Conservation (phyloP, 768 basidiomycete species). For the Pleurotus giganteus region DNA sequence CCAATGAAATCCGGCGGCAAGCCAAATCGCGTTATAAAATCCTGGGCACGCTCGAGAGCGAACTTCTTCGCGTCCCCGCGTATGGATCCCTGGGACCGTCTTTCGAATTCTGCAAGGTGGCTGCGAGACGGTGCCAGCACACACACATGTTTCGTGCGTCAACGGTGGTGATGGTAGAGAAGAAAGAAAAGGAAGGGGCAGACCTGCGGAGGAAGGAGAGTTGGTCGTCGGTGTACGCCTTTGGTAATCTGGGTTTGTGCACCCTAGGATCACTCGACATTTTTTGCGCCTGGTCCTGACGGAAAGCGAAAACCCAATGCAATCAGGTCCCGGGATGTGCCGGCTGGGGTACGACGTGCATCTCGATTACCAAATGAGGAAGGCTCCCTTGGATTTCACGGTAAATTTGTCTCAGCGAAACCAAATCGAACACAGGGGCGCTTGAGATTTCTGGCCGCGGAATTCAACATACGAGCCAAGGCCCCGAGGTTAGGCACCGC, state of each 20-base stretch:
- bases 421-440: neutral
- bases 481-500: neutral
- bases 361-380: constrained; percentile 8
- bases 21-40: constrained; percentile 59
- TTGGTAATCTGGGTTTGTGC: constrained; percentile 63
- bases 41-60: constrained; percentile 58
- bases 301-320: constrained; percentile 9
- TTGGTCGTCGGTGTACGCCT: constrained; percentile 64
- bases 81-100: constrained; percentile 54
- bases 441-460: neutral
- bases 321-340: constrained; percentile 10
- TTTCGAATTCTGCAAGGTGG: constrained; percentile 55
- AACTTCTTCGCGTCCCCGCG: constrained; percentile 72
- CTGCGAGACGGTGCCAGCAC: constrained; percentile 22
- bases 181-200: constrained; percentile 12
- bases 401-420: neutral
- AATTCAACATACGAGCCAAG: neutral
- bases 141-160: constrained; percentile 9
- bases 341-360: constrained; percentile 11
- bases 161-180: neutral
- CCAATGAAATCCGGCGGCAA: constrained; percentile 50
- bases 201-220: constrained; percentile 55
- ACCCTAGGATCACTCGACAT: constrained; percentile 60
- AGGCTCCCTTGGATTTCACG: constrained; percentile 7
- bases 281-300: constrained; percentile 6